Percentiles rank a stretch among this genome's conserved stretches.
phyloP scores from a whole-genome alignment of 2,329 filamentous ascomycete species.

The Pseudogymnoascus sp. region DNA sequence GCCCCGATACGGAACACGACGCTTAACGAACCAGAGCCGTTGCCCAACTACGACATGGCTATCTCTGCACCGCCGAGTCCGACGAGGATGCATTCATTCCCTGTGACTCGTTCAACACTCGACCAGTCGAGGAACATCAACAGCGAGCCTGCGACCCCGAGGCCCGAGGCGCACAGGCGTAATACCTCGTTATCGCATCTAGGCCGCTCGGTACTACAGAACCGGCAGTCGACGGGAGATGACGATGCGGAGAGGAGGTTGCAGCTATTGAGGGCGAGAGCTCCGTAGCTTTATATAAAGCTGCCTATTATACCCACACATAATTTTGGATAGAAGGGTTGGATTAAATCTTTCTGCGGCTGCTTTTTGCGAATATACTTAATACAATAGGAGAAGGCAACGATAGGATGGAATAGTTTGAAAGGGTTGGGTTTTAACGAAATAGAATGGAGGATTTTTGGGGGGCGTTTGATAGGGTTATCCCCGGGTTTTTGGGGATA shows the following conservation, averaged over 20 bases:
- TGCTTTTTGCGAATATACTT: background rate
- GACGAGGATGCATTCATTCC: conserved; percentile 14
- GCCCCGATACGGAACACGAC: conserved; percentile 46
- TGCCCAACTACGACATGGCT: conserved; percentile 61
- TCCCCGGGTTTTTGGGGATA: background rate
- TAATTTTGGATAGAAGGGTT: background rate
- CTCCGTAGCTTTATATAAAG: background rate
- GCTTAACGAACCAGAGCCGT: conserved; percentile 38
- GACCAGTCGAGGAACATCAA: background rate
- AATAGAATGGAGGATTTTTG: background rate
- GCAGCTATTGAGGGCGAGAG: conserved; percentile 16
- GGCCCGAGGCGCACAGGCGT: conserved; percentile 13
- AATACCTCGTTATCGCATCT: conserved; percentile 18
- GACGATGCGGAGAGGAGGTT: conserved; percentile 23
- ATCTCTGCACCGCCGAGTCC: conserved; percentile 40
- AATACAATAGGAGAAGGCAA: background rate
- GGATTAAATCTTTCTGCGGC: background rate
- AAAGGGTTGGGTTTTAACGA: background rate
- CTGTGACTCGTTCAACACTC: conserved; percentile 11
- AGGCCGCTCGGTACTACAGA: conserved; percentile 22
- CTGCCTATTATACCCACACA: background rate
- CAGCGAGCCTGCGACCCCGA: conserved; percentile 8
- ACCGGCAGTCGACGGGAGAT: conserved; percentile 16
- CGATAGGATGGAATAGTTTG: background rate
- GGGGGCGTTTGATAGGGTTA: background rate